Evolutionary conservation across 2,329 filamentous ascomycete species (phyloP), one percentile per base, ranked within the genome.

Genomic region (Cytospora paraplurivora): DNA sequence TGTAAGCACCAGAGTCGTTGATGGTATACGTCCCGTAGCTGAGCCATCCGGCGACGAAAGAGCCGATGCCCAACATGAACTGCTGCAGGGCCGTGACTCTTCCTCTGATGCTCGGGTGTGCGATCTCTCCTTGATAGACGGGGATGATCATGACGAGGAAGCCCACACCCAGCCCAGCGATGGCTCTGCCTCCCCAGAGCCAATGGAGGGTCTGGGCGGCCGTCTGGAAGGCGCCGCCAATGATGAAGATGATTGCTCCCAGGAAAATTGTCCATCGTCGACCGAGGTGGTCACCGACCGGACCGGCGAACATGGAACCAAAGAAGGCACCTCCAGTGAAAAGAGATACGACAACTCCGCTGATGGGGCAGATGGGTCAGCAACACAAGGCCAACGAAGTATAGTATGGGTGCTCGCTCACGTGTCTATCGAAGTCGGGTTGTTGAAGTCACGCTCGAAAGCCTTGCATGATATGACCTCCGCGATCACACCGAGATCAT

Each of bases 321-420:
- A 89, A 83, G 76, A 92, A 92, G 27, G 90, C 90, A n/a, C 83
- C 83, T 44, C 90, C 88, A 0, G 91, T 94, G 74, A 94, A 93
- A 64, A 93, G 82, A 1, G 89, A 90, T 1, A 93, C 90, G 0
- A 92, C 88, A 4, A 89, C 84, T 59, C 89, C 90, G 44, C 82
- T 88, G 6, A 44, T 53, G 19, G 56, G 10, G 33, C 8, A 17
- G 47, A 15, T 12, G 34, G 19, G 47, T 33, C n/a, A 37, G 34
- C 7, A 54, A 19, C 11, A 64, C 15, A 65, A 50, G 35, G 41
- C n/a, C 27, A 10, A 21, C 13, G 49, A 33, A 27, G n/a, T 33
- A 49, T 32, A 19, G 27, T 17, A n/a, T 50, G 52, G 47, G 7
- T 59, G 44, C 19, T 69, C 8, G 11, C 72, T 68, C 66, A 78